Evolutionary conservation across 2,329 filamentous ascomycete species (phyloP).

Genomic region (Uncinocarpus reesii): DNA sequence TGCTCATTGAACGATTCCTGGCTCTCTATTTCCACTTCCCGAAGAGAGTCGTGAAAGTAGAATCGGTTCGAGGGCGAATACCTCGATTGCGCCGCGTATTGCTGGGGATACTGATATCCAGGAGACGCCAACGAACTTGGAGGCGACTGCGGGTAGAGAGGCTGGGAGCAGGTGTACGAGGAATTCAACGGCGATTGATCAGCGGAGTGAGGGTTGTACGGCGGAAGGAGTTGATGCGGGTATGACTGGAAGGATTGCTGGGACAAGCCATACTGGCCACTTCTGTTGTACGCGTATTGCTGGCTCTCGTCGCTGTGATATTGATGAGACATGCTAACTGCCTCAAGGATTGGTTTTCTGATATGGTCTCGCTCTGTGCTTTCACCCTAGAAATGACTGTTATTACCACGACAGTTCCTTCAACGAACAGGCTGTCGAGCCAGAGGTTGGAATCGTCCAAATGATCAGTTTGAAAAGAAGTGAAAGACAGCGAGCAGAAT

Average conservation of each 20-base stretch:
- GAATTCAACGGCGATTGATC: constrained; percentile 25
- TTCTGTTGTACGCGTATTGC: constrained; percentile 21
- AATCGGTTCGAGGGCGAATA: constrained; percentile 28
- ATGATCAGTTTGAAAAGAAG: background rate
- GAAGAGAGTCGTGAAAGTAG: constrained; percentile 28
- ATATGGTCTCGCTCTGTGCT: background rate
- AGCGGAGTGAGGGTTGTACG: constrained; percentile 28
- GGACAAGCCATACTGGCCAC: constrained; percentile 21
- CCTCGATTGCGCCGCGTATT: constrained; percentile 27
- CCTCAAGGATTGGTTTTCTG: background rate
- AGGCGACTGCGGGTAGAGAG: constrained; percentile 24
- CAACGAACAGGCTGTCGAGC: background rate
- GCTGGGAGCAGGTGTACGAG: constrained; percentile 27
- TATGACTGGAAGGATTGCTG: constrained; percentile 28
- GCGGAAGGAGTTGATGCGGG: constrained; percentile 28
- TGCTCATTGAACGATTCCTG: constrained; percentile 37
- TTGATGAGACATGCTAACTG: constrained; percentile 19
- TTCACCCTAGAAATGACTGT: background rate
- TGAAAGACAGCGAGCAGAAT: too few species aligned
- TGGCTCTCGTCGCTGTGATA: constrained; percentile 22
- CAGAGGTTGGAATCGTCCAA: background rate
- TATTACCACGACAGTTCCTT: background rate
- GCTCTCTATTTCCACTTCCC: constrained; percentile 34
- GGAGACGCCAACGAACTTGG: constrained; percentile 13
- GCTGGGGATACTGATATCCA: constrained; percentile 26